These are phyloP conservation scores for Xylariales sp. DNA, from an alignment of 2,329 filamentous ascomycete genomes.

Conservation along the genomic window DNA sequence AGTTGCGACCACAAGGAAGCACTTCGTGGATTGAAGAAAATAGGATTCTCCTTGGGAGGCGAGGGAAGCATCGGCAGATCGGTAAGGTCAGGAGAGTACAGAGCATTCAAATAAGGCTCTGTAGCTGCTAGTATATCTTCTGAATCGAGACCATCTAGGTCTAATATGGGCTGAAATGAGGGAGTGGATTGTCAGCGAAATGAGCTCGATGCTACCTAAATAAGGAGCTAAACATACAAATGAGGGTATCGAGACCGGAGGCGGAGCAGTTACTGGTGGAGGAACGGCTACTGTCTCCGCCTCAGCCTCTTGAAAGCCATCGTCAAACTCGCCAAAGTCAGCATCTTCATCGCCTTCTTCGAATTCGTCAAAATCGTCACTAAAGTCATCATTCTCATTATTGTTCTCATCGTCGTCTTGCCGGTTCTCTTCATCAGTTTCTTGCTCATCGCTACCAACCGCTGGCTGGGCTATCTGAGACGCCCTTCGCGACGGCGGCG, in stretches of 20 bases:
- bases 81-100: conserved; percentile 58
- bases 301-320: conserved; percentile 60
- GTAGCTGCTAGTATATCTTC: conserved; percentile 58
- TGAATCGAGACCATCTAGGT: conserved; percentile 58
- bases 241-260: conserved; percentile 29
- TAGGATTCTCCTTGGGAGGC: conserved; percentile 51
- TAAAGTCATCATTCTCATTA: conserved; percentile 43
- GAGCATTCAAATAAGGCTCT: conserved; percentile 61
- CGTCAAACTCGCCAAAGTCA: conserved; percentile 68
- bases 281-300: conserved; percentile 24
- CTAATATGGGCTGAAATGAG: conserved; percentile 58
- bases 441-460: conserved; percentile 20
- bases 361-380: conserved; percentile 60
- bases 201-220: conserved; percentile 25
- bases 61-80: conserved; percentile 46
- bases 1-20: conserved; percentile 95
- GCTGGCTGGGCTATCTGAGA: conserved; percentile 22
- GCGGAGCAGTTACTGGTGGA: conserved; percentile 24
- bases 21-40: conserved; percentile 81
- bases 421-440: conserved; percentile 20
- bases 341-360: conserved; percentile 52
- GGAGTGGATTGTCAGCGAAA: conserved; percentile 17
- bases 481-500: conserved; percentile 20
- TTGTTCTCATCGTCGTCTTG: conserved; percentile 21
- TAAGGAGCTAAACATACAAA: conserved; percentile 39